Conservation (phyloP, 768 basidiomycete species). For the Lentinula sp. region DNA sequence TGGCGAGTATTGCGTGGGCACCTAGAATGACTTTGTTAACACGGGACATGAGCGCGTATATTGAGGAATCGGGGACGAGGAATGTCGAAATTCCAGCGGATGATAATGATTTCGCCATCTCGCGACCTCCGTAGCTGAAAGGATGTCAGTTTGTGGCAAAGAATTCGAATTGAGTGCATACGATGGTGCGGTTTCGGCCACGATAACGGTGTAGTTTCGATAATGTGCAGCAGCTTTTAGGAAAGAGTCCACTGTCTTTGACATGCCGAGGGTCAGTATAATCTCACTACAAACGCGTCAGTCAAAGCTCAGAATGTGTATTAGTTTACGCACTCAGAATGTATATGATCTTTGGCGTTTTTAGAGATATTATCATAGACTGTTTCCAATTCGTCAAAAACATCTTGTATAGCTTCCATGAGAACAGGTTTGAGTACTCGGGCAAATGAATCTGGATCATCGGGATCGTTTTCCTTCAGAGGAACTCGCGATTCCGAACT, state of each 20-base stretch:
- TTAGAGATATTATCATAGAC: constrained; percentile 94
- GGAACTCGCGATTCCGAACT: constrained; percentile 50
- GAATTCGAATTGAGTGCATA: constrained; percentile 31
- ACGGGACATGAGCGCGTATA: constrained; percentile 94
- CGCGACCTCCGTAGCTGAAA: constrained; percentile 73
- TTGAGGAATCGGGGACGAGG: constrained; percentile 92
- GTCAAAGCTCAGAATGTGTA: neutral
- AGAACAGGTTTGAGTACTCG: constrained; percentile 82
- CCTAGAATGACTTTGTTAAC: constrained; percentile 96
- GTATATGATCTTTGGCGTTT: constrained; percentile 92
- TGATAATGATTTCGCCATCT: constrained; percentile 79
- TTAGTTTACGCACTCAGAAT: constrained; percentile 76
- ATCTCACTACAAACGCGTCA: constrained; percentile 62
- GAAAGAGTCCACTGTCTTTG: constrained; percentile 90
- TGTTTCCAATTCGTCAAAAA: constrained; percentile 92
- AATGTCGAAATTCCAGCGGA: constrained; percentile 86
- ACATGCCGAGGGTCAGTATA: constrained; percentile 90
- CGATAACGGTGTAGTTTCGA: constrained; percentile 92
- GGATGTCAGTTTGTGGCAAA: constrained; percentile 4
- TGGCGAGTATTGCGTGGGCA: constrained; percentile 92
- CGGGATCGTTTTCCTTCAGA: constrained; percentile 62
- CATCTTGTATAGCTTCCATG: constrained; percentile 96
- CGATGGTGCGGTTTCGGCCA: constrained; percentile 94
- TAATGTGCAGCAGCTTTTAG: constrained; percentile 85
- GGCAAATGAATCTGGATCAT: constrained; percentile 77